Base-by-base conservation (phyloP, 1,139 yeast genomes). In the Debaryomyces coudertii region DNA sequence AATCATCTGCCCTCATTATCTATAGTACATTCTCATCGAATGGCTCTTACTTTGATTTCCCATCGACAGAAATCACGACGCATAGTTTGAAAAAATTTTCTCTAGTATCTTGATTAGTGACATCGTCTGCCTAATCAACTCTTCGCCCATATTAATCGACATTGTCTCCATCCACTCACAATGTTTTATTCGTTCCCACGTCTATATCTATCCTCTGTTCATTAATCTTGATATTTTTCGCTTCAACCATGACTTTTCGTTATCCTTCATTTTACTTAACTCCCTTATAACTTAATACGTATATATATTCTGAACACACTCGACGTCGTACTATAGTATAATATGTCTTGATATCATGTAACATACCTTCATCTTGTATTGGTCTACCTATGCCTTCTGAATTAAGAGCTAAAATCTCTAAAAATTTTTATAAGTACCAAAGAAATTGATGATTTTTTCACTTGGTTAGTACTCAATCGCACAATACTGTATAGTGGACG, bases 291-390 rank as follows among this genome's bases (percentile, higher is more conserved):
- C 18, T 11, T 16, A 14, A 36, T 25, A 18, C 15, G 18, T 24
- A 25, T 3, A 25, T 7, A 23, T 35, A 5, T 35, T 22, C 16
- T 22, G 38, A 14, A 24, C 14, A 25, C 30, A 11, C 12, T 25
- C 14, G 31, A 24, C 23, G 30, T 6, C 25, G 30, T 24, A 25
- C 25, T 25, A 25, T 36, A 25, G 23, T 14, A 36, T 38, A 38
- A 18, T 27, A 20, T 29, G 25, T 28, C 20, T 30, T 40, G 8
- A 33, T 29, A 16, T 16, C 28, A 24, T 39, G 15, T 44, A 46
- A 66, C 71, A 65, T 66, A 66, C 71, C 71, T 67, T 67, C 72
- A 67, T 67, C 60, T 66, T 66, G 70, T 58, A 58, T 61, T 63
- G 63, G 61, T 62, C 57, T 61, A 62, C 66, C 63, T 58, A 56